A percentile compares a stretch with the other conserved stretches of the same genome.
phyloP scores from a whole-genome alignment of 257 asterid genomes.

The Salvia splendens region DNA sequence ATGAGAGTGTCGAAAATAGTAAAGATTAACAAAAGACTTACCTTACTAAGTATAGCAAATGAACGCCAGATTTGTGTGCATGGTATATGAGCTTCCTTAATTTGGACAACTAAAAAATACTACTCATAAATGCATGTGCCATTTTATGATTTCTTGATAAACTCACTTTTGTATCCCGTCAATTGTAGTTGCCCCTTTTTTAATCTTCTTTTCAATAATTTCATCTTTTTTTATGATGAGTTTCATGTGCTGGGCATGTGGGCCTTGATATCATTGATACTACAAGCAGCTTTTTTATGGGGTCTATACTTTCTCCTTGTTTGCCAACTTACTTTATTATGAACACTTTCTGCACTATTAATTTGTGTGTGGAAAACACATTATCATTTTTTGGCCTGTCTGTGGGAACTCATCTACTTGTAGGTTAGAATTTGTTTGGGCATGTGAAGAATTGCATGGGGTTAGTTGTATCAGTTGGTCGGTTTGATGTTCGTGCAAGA shows the following conservation, averaged over 20 bases:
- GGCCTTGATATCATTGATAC: conserved; percentile 30
- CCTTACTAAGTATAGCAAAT: neutral
- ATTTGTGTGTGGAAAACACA: conserved; percentile 30
- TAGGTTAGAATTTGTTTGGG: neutral
- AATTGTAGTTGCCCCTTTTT: conserved; percentile 20
- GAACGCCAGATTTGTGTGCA: conserved; percentile 12
- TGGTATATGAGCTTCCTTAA: conserved; percentile 25
- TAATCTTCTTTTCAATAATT: conserved; percentile 44
- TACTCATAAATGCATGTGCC: conserved; percentile 31
- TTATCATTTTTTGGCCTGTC: conserved; percentile 4
- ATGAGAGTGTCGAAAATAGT: conserved; percentile 3
- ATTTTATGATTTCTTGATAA: conserved; percentile 30
- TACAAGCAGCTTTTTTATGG: conserved; percentile 22
- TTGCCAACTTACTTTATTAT: conserved; percentile 27
- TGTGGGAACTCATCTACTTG: neutral
- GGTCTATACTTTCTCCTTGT: conserved; percentile 21
- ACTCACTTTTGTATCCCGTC: conserved; percentile 9
- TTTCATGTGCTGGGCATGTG: conserved; percentile 60
- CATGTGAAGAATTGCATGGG: no score
- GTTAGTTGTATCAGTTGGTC: no score
- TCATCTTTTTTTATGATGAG: conserved; percentile 41
- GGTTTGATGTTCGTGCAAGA: neutral
- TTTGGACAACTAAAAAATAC: conserved; percentile 33
- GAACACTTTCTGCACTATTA: conserved; percentile 28
- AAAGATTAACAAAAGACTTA: neutral